Base-by-base conservation (phyloP, 2,329 filamentous ascomycete genomes). In the Anthostomella pinea region DNA sequence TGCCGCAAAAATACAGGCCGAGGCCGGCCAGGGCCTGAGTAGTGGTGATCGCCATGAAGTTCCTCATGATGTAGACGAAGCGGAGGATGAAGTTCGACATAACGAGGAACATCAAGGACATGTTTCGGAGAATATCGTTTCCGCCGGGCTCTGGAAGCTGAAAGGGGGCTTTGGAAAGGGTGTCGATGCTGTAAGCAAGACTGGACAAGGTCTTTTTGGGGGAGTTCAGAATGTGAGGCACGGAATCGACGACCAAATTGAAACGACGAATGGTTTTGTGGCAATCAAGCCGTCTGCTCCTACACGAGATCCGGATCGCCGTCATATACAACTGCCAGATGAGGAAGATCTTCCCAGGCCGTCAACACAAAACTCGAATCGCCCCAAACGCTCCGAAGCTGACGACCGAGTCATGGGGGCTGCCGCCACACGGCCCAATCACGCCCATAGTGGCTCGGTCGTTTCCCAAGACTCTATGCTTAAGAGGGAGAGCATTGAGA, bases 231-330 rank as follows among this genome's bases (percentile, higher is more conserved):
- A 69, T 11, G 49, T 73, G 3, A 68, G 68, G 2, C 66, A 69
- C 9, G 73, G 69, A 4, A 58, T 81, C 3, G 73, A 78, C 20
- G 63, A 60, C 16, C 69, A 70, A 8, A 51, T 82, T 14, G 75
- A 73, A 35, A 72, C 69, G 4, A 78, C 71, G 0, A 75, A 79
- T 39, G 76, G 76, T 1, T 80, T 80, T 45, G 64, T 49, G 41
- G 59, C 56, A 39, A 59, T 60, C 16, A 51, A 38, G 22, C 46
- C 48, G 24, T 39, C 51, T 13, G 38, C 35, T 15, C 53, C 51
- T 22, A 51, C 41, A 20, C 51, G 45, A 26, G 42, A 37, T 25
- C 46, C 56, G 14, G 58, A 57, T 13, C 46, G 51, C 35, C 59
- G 51, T 24, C 63, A 46, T 16, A 44, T 59, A 8, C 60, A 56